Percentiles rank a stretch among this genome's conserved stretches.
Evolutionary conservation across 345 rosid genomes (phyloP).

Genomic region (Psidium friedrichsthalianum): DNA sequence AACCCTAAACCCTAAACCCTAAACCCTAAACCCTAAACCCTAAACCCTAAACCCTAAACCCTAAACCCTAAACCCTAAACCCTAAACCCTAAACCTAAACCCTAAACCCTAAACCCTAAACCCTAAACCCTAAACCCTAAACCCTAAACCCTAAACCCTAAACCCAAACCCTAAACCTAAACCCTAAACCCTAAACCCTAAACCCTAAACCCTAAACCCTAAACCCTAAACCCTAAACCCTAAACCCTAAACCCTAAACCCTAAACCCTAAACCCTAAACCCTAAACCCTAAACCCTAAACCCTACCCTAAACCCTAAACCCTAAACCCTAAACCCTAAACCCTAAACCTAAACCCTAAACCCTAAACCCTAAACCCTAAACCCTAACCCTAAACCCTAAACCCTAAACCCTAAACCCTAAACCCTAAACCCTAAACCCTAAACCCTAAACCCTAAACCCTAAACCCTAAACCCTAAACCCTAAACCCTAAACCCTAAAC

Average conservation of each 20-base stretch:
- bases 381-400: conserved; percentile 12
- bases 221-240: conserved; percentile 13
- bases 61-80: conserved; percentile 9
- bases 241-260: conserved; percentile 6
- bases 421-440: conserved; percentile 16
- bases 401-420: conserved; percentile 17
- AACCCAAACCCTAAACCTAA: conserved; percentile 10
- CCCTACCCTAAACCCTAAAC: conserved; percentile 19
- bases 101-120: conserved; percentile 11
- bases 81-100: conserved; percentile 4
- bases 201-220: conserved; percentile 14
- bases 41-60: conserved; percentile 8
- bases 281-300: conserved; percentile 5
- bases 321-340: conserved; percentile 10
- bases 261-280: conserved; percentile 12
- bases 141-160: conserved; percentile 12
- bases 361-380: conserved; percentile 7
- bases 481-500: no score
- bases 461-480: no score
- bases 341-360: conserved; percentile 15
- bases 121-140: conserved; percentile 16
- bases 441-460: no score
- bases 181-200: conserved; percentile 15
- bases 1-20: conserved; percentile 1
- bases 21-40: conserved; percentile 7